Percentiles rank a stretch among this genome's conserved stretches.
Conservation (phyloP, 2,329 filamentous ascomycete species). For the Alternaria rosae region DNA sequence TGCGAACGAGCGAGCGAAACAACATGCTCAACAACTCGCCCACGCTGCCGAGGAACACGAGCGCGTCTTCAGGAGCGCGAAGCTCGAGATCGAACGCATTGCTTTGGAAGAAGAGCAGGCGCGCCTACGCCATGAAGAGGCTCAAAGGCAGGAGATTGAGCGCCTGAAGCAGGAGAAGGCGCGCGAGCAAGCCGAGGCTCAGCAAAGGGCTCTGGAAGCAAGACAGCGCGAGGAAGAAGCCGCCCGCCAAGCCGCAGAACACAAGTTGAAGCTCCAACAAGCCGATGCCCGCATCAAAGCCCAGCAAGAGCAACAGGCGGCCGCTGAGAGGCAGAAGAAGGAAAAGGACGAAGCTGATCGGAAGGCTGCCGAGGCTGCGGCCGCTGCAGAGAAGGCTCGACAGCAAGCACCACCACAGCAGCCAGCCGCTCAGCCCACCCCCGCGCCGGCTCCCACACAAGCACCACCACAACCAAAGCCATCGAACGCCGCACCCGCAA, state of each 20-base stretch:
- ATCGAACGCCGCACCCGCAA: slow-evolving; percentile 13
- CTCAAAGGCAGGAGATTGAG: slow-evolving; percentile 49
- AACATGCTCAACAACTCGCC: slow-evolving; percentile 71
- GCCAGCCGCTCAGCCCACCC: slow-evolving; percentile 15
- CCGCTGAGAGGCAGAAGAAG: slow-evolving; percentile 34
- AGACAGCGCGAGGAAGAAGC: slow-evolving; percentile 44
- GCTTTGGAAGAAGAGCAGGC: slow-evolving; percentile 52
- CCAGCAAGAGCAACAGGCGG: slow-evolving; percentile 42
- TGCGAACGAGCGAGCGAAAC: slow-evolving; percentile 67
- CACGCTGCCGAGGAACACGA: slow-evolving; percentile 72
- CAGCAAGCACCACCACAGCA: slow-evolving; percentile 22
- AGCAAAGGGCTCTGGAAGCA: slow-evolving; percentile 44
- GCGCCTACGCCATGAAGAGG: slow-evolving; percentile 43
- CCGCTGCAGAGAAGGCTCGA: slow-evolving; percentile 35
- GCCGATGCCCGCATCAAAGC: slow-evolving; percentile 41
- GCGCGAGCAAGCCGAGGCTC: slow-evolving; percentile 49
- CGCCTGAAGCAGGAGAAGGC: slow-evolving; percentile 54
- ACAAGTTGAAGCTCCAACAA: slow-evolving; percentile 40
- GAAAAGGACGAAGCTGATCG: slow-evolving; percentile 42
- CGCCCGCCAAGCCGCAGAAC: slow-evolving; percentile 35
- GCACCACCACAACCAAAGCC: slow-evolving; percentile 7
- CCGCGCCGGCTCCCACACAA: slow-evolving; percentile 10
- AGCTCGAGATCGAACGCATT: slow-evolving; percentile 61
- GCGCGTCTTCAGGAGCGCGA: slow-evolving; percentile 64
- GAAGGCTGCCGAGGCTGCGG: slow-evolving; percentile 37